Conservation (phyloP, 441 rosid species). For the Brassica hybrid region DNA sequence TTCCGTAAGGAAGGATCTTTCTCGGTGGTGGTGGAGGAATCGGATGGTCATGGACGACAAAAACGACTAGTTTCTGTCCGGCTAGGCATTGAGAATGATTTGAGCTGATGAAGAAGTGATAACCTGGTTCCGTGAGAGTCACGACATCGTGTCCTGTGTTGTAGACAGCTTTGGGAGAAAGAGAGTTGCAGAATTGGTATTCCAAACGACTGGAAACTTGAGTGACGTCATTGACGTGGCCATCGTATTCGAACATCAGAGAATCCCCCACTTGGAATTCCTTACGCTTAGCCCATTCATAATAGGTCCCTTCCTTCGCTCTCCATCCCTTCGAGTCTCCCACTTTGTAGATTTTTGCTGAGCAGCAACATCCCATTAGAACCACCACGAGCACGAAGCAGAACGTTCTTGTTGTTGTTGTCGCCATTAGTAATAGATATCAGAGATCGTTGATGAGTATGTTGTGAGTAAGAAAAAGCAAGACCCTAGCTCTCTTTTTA, state of each 20-base stretch:
- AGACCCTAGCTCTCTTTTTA: neutral
- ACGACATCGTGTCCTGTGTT: neutral
- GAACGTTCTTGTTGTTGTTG: neutral
- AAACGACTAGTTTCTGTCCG: neutral
- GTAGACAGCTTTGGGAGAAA: conserved; percentile 2
- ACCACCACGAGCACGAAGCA: neutral
- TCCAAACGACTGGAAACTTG: neutral
- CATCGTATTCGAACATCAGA: neutral
- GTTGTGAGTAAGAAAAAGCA: neutral
- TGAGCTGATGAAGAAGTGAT: neutral
- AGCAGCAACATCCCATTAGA: conserved; percentile 1
- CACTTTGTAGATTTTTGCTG: neutral
- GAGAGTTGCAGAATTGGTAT: neutral
- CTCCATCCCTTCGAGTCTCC: neutral
- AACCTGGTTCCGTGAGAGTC: neutral
- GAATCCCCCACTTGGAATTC: conserved; percentile 1
- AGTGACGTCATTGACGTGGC: neutral
- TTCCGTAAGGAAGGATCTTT: neutral
- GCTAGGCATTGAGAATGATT: neutral
- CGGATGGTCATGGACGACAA: neutral
- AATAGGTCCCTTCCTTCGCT: neutral
- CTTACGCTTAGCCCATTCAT: neutral
- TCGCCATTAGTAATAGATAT: neutral
- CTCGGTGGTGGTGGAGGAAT: neutral
- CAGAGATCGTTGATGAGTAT: neutral